A percentile compares a stretch with the other conserved stretches of the same genome.
phyloP scores from a whole-genome alignment of 2,329 filamentous ascomycete species.

The Arthroderma sp. region DNA sequence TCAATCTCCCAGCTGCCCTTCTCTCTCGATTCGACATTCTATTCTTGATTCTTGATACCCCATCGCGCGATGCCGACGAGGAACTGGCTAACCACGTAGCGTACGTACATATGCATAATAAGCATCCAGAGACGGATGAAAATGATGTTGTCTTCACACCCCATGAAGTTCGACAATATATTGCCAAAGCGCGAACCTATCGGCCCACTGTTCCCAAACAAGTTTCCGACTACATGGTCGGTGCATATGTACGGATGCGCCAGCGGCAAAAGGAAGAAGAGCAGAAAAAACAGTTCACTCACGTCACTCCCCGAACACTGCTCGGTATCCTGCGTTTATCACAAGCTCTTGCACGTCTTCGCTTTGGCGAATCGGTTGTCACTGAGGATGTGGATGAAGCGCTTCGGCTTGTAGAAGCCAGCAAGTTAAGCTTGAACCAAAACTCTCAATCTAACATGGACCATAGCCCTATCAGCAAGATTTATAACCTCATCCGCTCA shows the following conservation, averaged over 20 bases:
- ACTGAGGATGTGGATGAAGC: slow-evolving; percentile 95
- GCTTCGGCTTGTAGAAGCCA: slow-evolving; percentile 77
- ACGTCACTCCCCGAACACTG: slow-evolving; percentile 86
- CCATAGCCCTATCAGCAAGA: slow-evolving; percentile 72
- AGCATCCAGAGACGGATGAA: slow-evolving; percentile 65
- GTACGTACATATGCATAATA: slow-evolving; percentile 92
- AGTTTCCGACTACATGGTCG: slow-evolving; percentile 92
- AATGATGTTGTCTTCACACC: slow-evolving; percentile 71
- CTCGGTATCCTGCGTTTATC: slow-evolving; percentile 85
- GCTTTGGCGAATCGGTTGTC: slow-evolving; percentile 73
- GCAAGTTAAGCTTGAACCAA: slow-evolving; percentile 76
- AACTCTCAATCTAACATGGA: slow-evolving; percentile 53
- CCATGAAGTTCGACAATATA: slow-evolving; percentile 88
- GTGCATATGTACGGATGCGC: slow-evolving; percentile 88
- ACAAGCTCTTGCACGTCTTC: slow-evolving; percentile 81
- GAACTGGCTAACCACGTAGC: slow-evolving; percentile 92
- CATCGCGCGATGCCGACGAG: slow-evolving; percentile 76
- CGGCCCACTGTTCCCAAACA: slow-evolving; percentile 71
- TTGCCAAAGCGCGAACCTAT: slow-evolving; percentile 81
- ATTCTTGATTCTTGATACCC: slow-evolving; percentile 92
- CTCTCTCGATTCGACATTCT: slow-evolving; percentile 94
- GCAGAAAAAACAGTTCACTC: slow-evolving; percentile 80
- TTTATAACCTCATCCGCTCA: slow-evolving; percentile 85
- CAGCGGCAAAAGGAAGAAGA: slow-evolving; percentile 88
- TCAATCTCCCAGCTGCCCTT: slow-evolving; percentile 93